Conservation (phyloP, 768 basidiomycete genomes). For the Auriscalpium orientale region DNA sequence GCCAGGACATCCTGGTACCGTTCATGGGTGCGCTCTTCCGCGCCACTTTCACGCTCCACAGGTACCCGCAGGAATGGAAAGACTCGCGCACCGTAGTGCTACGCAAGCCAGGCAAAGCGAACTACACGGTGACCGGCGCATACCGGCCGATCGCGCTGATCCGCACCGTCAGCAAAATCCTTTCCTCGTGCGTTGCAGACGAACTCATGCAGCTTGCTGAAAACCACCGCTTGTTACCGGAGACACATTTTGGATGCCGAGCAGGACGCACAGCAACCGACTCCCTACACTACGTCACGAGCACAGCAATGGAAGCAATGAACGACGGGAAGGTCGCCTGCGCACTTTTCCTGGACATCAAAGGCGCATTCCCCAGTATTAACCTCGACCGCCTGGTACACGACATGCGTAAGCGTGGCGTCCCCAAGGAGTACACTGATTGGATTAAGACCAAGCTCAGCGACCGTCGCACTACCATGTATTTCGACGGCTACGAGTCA, state of each 20-base stretch:
- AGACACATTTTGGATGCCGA: neutral
- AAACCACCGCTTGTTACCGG: neutral
- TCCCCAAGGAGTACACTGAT: slow-evolving; percentile 21
- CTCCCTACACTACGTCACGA: neutral
- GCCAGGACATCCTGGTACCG: slow-evolving; percentile 2
- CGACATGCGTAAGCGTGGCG: slow-evolving; percentile 22
- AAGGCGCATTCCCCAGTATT: slow-evolving; percentile 36
- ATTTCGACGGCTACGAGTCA: slow-evolving; percentile 13
- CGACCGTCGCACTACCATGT: slow-evolving; percentile 6
- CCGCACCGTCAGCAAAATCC: slow-evolving; percentile 12
- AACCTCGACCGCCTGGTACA: slow-evolving; percentile 24
- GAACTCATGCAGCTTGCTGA: neutral
- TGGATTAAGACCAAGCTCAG: slow-evolving; percentile 6
- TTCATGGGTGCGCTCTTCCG: slow-evolving; percentile 12
- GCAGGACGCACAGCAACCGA: neutral
- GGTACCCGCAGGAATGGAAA: neutral
- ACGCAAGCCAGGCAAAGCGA: slow-evolving; percentile 14
- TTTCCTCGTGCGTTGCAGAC: slow-evolving; percentile 4
- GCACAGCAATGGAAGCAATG: slow-evolving; percentile 17
- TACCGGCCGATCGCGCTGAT: slow-evolving; percentile 15
- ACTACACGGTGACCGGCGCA: slow-evolving; percentile 11
- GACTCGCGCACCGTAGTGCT: slow-evolving; percentile 7
- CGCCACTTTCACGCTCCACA: slow-evolving; percentile 6
- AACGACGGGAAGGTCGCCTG: slow-evolving; percentile 25
- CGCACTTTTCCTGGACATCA: slow-evolving; percentile 33